A percentile compares a stretch with the other conserved stretches of the same genome.
These are phyloP conservation scores for Arthrobotrys entomopaga DNA, from an alignment of 2,329 filamentous ascomycete genomes.

Conservation along the genomic window DNA sequence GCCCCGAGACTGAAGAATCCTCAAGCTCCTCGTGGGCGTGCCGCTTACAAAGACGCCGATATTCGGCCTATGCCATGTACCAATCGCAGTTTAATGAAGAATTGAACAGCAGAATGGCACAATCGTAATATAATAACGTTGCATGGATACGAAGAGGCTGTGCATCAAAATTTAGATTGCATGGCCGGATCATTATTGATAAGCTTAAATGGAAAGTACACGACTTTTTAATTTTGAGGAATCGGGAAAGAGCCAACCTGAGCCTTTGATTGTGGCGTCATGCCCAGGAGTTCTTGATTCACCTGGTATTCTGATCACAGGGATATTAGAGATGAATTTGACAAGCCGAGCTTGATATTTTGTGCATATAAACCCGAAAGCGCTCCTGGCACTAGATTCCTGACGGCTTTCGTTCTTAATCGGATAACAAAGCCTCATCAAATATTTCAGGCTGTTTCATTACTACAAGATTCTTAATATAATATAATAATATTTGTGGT, in stretches of 20 bases:
- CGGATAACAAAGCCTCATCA: too few species aligned
- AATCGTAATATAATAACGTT: neutral
- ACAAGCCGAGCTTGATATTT: too few species aligned
- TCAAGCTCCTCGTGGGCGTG: neutral
- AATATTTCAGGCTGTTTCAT: too few species aligned
- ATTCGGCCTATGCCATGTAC: conserved; percentile 13
- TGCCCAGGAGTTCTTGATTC: conserved; percentile 1
- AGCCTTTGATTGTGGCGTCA: neutral
- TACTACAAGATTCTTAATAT: too few species aligned
- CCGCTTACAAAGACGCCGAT: conserved; percentile 15
- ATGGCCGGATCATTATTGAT: neutral
- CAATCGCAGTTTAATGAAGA: neutral
- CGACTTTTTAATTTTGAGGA: neutral
- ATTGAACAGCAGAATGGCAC: neutral
- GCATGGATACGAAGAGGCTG: conserved; percentile 4
- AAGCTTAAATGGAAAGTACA: conserved; percentile 4
- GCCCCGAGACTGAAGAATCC: neutral
- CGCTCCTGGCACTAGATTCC: too few species aligned
- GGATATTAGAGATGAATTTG: too few species aligned
- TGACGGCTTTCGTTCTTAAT: too few species aligned
- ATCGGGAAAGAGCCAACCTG: neutral
- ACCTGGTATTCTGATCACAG: too few species aligned
- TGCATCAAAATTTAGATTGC: conserved; percentile 2
- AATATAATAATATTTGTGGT: too few species aligned
- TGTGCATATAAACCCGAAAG: too few species aligned